phyloP scores from a whole-genome alignment of 257 asterid species.

The Jaltomata sinuosa region DNA sequence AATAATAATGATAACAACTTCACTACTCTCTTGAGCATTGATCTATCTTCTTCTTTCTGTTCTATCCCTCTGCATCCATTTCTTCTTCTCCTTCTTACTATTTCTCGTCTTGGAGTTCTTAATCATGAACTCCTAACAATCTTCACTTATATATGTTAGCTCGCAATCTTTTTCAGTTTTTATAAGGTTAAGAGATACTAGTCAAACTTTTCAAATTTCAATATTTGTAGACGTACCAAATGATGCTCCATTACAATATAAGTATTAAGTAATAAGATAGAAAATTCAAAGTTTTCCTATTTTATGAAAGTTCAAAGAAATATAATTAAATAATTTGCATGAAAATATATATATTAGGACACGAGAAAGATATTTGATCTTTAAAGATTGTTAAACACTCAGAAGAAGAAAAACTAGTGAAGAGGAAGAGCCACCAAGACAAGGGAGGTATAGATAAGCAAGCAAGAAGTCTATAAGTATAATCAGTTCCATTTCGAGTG shows the following conservation, averaged over 20 bases:
- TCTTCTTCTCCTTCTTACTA: too few relatives aligned
- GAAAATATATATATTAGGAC: neutral
- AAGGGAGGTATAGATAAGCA: too few relatives aligned
- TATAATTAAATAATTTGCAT: neutral
- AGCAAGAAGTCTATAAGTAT: too few relatives aligned
- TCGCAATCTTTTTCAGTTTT: neutral
- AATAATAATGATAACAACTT: too few relatives aligned
- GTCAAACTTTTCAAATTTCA: neutral
- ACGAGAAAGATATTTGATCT: neutral
- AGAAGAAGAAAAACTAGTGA: too few relatives aligned
- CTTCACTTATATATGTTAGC: neutral
- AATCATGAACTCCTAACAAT: too few relatives aligned
- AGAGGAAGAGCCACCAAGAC: too few relatives aligned
- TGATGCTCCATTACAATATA: too few relatives aligned
- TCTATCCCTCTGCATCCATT: too few relatives aligned
- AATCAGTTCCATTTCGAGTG: neutral
- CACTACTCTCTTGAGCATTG: too few relatives aligned
- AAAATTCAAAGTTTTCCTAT: neutral
- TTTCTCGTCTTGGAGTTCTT: too few relatives aligned
- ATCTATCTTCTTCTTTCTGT: too few relatives aligned
- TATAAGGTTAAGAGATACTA: neutral
- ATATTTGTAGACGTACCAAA: neutral
- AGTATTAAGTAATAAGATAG: neutral
- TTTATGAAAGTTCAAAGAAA: neutral
- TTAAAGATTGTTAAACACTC: neutral